phyloP scores from a whole-genome alignment of 176 grass and related monocot genomes.

The Carex scoparia region DNA sequence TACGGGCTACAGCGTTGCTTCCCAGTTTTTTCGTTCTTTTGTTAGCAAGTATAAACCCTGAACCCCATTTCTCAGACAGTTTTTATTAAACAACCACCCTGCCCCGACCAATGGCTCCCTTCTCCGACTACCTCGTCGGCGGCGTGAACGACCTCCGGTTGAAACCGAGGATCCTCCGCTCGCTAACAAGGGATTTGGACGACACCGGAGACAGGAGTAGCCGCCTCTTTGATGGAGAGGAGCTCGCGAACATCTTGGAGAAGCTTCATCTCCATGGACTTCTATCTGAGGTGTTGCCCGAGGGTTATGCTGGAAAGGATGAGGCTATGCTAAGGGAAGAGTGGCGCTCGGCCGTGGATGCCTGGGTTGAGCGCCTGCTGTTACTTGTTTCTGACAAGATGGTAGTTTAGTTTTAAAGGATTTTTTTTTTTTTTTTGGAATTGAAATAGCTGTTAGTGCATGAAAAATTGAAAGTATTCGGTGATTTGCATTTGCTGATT shows the following conservation, averaged over 20 bases:
- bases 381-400: conserved; percentile 31
- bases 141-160: conserved; percentile 26
- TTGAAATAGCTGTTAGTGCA: neutral
- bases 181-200: conserved; percentile 26
- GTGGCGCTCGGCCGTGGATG: conserved; percentile 41
- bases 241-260: conserved; percentile 19
- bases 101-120: neutral
- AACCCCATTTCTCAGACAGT: neutral
- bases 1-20: neutral
- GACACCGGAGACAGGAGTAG: neutral
- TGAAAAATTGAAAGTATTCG: neutral
- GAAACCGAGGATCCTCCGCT: conserved; percentile 26
- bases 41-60: conserved; percentile 18
- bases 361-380: conserved; percentile 35
- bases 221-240: neutral
- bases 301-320: neutral
- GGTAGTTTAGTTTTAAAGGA: conserved; percentile 20
- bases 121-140: neutral
- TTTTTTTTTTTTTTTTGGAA: neutral
- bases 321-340: conserved; percentile 27
- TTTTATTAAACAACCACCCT: too few species aligned
- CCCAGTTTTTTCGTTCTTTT: neutral
- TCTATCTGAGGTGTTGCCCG: conserved; percentile 25
- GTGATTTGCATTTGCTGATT: neutral
- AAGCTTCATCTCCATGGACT: conserved; percentile 33